These are phyloP conservation scores for Beauveria caledonica DNA, from an alignment of 2,329 filamentous ascomycete genomes.

Conservation along the genomic window DNA sequence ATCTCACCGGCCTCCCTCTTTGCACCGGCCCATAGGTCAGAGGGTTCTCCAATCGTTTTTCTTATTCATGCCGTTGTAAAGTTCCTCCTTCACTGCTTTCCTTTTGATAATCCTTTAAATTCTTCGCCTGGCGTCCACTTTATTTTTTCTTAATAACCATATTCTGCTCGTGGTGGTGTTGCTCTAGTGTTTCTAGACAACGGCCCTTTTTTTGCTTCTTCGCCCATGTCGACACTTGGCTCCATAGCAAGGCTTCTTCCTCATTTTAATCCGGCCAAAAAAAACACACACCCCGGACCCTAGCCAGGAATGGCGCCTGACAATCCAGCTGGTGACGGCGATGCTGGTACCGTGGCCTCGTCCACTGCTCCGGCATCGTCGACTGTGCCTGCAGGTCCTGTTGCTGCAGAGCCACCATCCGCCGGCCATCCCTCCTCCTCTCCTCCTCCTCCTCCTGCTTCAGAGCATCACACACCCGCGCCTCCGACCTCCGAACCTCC, in stretches of 20 bases:
- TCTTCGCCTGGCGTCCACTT: background rate
- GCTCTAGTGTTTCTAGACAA: conserved; percentile 3
- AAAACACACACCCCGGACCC: conserved; percentile 6
- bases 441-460: conserved; percentile 5
- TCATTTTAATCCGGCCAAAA: conserved; percentile 10
- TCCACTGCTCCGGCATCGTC: conserved; percentile 4
- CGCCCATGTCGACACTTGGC: conserved; percentile 9
- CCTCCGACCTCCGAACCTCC: background rate
- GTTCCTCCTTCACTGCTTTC: background rate
- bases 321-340: conserved; percentile 8
- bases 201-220: conserved; percentile 1
- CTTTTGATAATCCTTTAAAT: background rate
- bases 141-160: background rate
- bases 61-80: background rate
- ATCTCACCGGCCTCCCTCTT: background rate
- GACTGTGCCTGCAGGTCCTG: conserved; percentile 8
- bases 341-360: conserved; percentile 3
- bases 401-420: conserved; percentile 4
- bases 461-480: background rate
- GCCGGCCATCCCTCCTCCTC: conserved; percentile 9
- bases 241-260: conserved; percentile 8
- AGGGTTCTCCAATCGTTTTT: background rate
- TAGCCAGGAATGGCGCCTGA: conserved; percentile 9
- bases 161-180: background rate
- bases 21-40: background rate